Base-by-base conservation (phyloP, 139 green algal genomes). In the Eudorina sp. region DNA sequence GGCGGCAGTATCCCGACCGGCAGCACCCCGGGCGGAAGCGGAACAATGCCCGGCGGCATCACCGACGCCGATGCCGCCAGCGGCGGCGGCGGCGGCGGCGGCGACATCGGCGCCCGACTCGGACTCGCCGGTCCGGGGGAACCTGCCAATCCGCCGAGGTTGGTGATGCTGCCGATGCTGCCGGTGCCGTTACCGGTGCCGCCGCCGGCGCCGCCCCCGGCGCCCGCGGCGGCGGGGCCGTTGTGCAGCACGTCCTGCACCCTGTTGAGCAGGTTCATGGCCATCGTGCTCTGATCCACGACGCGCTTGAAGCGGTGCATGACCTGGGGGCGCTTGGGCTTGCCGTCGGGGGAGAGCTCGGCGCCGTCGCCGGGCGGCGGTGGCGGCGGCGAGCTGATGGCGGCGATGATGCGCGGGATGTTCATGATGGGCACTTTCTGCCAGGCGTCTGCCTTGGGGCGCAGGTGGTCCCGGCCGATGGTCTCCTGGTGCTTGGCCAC, bases 241-340 rank as follows among this genome's bases (percentile, higher is more conserved):
- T 21, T 19, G 41, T 73, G 40, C 62, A 91, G 45, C 40, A 84
- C 86, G 23, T 78, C 88, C 41, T 91, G 82, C 34, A 93, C 90
- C 5, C 90, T 53, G 34, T 66, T 70, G 48, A 93, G 90, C 77
- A 93, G 84, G 27, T 90, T 60, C 87, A 93, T 91, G 41, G 90
- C 90, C 83, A 91, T 90, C 53, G 62, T 76, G 38, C n/a, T 75
- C 83, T 93, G 90, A 29, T 93, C 53, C 75, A 90, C 87, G 64
- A 93, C 84, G 18, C 90, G 90, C 51, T 90, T 90, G 83, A 93
- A 93, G 34, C 90, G 86, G 25, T 86, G 64, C 87, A 93, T 83
- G 21, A 86, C 85, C 82, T 88, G 82, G 45, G 82, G 82, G 46
- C 82, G 64, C 1, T 48, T 25, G 19, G 82, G 82, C 82, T 74